phyloP scores from a whole-genome alignment of 108 stramenopile genomes.

The Thalassiosira profunda region DNA sequence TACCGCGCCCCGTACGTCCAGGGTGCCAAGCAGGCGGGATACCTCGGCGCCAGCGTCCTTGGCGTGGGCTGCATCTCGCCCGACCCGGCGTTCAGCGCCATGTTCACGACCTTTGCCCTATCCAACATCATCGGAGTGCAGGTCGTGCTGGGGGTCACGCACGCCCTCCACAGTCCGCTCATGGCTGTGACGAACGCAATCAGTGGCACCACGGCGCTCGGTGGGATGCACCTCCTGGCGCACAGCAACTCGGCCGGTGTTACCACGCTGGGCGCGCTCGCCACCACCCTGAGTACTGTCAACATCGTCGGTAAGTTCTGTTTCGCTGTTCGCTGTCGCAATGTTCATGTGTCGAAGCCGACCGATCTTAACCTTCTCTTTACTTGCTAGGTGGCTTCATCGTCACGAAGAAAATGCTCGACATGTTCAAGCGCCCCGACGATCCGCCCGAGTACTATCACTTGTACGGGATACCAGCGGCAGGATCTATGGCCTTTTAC shows the following conservation, averaged over 20 bases:
- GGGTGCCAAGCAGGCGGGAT: slow-evolving; percentile 75
- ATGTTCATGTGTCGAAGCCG: too few relatives aligned
- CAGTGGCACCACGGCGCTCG: slow-evolving; percentile 98
- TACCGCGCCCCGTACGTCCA: slow-evolving; percentile 77
- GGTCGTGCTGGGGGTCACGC: slow-evolving; percentile 96
- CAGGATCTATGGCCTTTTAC: slow-evolving; percentile 77
- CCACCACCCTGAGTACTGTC: slow-evolving; percentile 93
- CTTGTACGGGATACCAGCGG: slow-evolving; percentile 96
- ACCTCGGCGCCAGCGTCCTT: slow-evolving; percentile 79
- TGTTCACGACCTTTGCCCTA: slow-evolving; percentile 98
- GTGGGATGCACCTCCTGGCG: slow-evolving; percentile 97
- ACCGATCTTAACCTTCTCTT: slow-evolving; percentile 12
- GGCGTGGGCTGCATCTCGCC: slow-evolving; percentile 91
- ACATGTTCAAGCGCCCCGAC: slow-evolving; percentile 99
- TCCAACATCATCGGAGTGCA: slow-evolving; percentile 96
- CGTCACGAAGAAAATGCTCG: slow-evolving; percentile 99
- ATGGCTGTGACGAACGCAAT: slow-evolving; percentile 99
- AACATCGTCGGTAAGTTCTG: slow-evolving; percentile 88
- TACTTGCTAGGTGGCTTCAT: slow-evolving; percentile 85
- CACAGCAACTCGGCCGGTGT: slow-evolving; percentile 73
- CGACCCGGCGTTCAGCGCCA: slow-evolving; percentile 91
- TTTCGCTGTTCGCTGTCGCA: background rate
- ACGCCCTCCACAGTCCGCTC: slow-evolving; percentile 97
- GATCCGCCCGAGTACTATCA: slow-evolving; percentile 99
- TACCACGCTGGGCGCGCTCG: slow-evolving; percentile 87